Percentiles rank a stretch among this genome's conserved stretches.
Evolutionary conservation across 1,139 yeast genomes (phyloP).

Genomic region (Hansenula lynferdii): DNA sequence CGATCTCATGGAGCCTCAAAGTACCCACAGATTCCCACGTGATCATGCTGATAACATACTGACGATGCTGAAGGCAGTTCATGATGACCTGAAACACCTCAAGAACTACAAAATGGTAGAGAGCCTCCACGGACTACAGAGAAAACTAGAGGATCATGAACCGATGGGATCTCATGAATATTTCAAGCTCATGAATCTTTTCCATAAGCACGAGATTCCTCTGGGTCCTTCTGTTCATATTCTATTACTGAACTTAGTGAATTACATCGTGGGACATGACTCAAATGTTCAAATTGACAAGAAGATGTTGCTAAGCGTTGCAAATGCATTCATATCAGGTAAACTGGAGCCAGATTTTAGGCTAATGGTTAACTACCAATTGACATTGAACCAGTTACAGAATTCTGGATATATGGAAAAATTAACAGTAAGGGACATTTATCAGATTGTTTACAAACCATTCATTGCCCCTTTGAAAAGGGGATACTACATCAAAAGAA

Average conservation of each 20-base stretch:
- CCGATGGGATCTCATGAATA: neutral
- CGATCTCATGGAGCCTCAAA: neutral
- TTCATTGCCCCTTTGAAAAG: neutral
- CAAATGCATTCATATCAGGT: neutral
- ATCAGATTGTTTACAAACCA: neutral
- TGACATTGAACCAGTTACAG: neutral
- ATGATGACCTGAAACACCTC: neutral
- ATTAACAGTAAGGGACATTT: neutral
- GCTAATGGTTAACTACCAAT: neutral
- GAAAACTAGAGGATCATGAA: neutral
- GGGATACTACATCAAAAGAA: neutral
- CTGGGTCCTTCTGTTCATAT: neutral
- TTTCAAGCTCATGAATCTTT: neutral
- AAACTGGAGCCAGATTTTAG: neutral
- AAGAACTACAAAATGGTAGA: neutral
- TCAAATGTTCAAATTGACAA: neutral
- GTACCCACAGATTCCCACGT: neutral
- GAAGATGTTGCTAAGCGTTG: neutral
- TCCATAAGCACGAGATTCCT: neutral
- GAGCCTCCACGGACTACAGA: neutral
- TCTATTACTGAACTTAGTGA: neutral
- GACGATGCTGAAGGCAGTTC: neutral
- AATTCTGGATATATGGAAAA: neutral
- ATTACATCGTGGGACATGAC: neutral
- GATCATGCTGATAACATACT: neutral